Evolutionary conservation across 129 eudicot species (phyloP), one percentile per base, ranked within the genome.

Genomic region (Glebionis coronaria): DNA sequence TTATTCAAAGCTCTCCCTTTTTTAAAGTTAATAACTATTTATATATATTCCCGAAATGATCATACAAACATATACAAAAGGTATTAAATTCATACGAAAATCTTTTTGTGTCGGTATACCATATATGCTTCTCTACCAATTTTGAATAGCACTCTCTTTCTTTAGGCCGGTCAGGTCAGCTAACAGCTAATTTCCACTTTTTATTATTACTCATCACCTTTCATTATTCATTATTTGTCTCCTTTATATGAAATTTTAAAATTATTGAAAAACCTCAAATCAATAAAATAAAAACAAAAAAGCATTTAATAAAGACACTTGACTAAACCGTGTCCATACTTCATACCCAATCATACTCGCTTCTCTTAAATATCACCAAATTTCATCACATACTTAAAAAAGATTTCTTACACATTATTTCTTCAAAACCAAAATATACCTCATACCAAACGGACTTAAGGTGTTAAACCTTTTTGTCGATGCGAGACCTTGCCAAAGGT

Each of bases 301-400:
- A 13, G 54, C 14, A 9, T 49, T 7, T 29, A 67, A 68, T 35
- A 68, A 18, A 19, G 40, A 20, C 16, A 60, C 54, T 67, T 75
- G 64, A 69, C 71, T 44, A 84, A 83, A 81, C 74, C 83, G 69
- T 74, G 83, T 78, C 75, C 69, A 20, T 61, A 63, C 85, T 74
- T 81, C 49, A 35, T 67, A 35, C 75, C 75, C 81, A 78, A 78
- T 72, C 77, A 65, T 73, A 21, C 44, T 45, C 63, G 16, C 10
- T 42, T 60, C 72, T 68, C 76, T 16, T 61, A 73, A 49, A 54
- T 79, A 63, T 65, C 80, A 76, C 79, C 74, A 75, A 68, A 75
- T n/a, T 56, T 20, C 56, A 16, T 8, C 42, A 15, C 44, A 4
- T 56, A 13, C 14, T 10, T 44, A 44, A 28, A 75, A 68, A 27